Evolutionary conservation across 2,329 filamentous ascomycete species (phyloP).

Genomic region (Tolypocladium tropicale): DNA sequence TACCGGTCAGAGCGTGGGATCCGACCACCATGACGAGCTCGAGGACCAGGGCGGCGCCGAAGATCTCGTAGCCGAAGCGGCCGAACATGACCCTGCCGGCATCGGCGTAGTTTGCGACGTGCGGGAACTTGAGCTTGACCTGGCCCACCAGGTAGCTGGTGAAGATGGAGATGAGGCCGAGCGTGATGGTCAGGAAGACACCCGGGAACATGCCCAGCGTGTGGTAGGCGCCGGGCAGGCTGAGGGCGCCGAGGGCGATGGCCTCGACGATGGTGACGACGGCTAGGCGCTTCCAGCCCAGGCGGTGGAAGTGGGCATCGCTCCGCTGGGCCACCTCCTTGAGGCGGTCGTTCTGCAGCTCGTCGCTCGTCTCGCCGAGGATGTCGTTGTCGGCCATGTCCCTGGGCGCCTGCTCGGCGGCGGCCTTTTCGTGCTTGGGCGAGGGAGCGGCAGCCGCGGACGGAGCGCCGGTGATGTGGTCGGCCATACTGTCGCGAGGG

Average conservation of each 20-base stretch:
- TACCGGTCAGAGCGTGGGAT: conserved; percentile 60
- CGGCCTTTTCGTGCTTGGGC: background rate
- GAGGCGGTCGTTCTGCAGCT: conserved; percentile 28
- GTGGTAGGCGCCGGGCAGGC: conserved; percentile 40
- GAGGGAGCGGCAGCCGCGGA: background rate
- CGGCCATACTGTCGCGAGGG: background rate
- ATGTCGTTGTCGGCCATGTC: conserved; percentile 1
- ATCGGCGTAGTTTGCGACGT: conserved; percentile 57
- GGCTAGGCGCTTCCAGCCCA: conserved; percentile 47
- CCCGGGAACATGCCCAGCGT: conserved; percentile 42
- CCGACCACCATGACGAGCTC: conserved; percentile 61
- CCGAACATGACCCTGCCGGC: conserved; percentile 54
- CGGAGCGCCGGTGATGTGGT: background rate
- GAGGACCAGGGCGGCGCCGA: conserved; percentile 51
- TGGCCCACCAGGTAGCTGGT: conserved; percentile 35
- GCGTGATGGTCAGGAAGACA: conserved; percentile 28
- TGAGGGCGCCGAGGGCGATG: conserved; percentile 42
- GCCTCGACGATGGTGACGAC: conserved; percentile 46
- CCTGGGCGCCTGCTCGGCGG: background rate
- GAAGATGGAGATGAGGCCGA: conserved; percentile 38
- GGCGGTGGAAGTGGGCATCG: conserved; percentile 37
- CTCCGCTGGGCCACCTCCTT: conserved; percentile 35
- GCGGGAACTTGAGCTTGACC: conserved; percentile 39
- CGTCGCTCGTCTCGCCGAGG: conserved; percentile 21
- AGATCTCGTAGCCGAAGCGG: conserved; percentile 48